Evolutionary conservation across 108 stramenopile genomes (phyloP), one percentile per base, ranked within the genome.

Genomic region (Mayamaea pseudoterrestris): DNA sequence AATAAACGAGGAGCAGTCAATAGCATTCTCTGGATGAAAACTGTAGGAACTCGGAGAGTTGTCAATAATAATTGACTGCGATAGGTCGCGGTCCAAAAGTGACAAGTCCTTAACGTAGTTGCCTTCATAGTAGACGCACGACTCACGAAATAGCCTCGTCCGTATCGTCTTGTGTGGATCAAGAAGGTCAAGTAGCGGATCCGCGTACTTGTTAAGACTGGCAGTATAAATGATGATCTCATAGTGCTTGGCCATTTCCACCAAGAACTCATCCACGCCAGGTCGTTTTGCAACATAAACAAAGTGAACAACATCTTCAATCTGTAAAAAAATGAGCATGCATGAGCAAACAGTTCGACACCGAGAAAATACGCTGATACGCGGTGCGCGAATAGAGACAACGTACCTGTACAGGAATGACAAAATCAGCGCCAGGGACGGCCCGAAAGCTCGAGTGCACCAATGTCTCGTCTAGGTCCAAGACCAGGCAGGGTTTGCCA

Each of bases 201-300:
- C 93, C 13, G 98, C 98, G 49, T 99, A 99, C 63, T 96, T 94
- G 58, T 91, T 90, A 16, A 98, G 83, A 58, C 78, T 82, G 21
- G 98, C 98, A 7, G 98, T 99, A 73, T 94, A 99, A 25, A 99
- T 70, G 27, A 97, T 90, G 48, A 99, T 93, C 69, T 99, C 98
- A 69, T 97, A 99, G 44, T 89, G 56, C 42, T 83, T 84, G 11
- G 93, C 76, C 76, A 99, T 80, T 55, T 90, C 87, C 7, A 78
- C 31, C 26, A 99, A 73, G 61, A 99, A 98, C 50, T 86, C 76
- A 35, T 99, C 97, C 12, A 97, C 95, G 0, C 94, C 93, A 3
- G 98, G 98, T 27, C 98, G 66, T 55, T 99, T 99, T 9, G 70
- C 59, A 36, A 99, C 98, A 50, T 96, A 99, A 0, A 99, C 96